Evolutionary conservation across 768 basidiomycete species (phyloP), one percentile per base, ranked within the genome.

Genomic region (Auricularia sp.): DNA sequence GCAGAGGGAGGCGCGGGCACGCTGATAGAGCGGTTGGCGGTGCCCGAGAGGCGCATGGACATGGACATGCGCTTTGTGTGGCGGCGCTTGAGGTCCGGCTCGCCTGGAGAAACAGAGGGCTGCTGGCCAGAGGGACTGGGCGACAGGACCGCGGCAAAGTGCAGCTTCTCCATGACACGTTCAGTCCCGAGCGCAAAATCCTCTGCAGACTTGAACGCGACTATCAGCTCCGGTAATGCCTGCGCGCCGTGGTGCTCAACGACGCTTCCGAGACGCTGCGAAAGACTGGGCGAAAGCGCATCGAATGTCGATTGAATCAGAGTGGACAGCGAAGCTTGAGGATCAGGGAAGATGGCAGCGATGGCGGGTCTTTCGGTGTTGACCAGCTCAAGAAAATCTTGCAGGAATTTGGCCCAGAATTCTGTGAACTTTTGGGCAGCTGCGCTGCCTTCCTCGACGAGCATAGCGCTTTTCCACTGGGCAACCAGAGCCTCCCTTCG

Each of bases 311-410:
- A 88, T 18, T 87, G 87, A 65, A 98, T 87, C 71, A 98, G 87
- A 36, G 85, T 79, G 1, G 93, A 88, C 12, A 97, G 81, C 1
- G 90, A 89, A 36, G 77, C 72, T 61, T 84, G 80, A 7, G 93
- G 90, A 71, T 96, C 87, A 0, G 93, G 91, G 73, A 98, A 98
- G 69, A 98, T 93, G 34, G 84, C 80, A 1, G 89, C 86, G 65
- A 96, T 86, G 36, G 86, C 83, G 1, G 79, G 77, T 47, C 87
- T 81, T 73, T 98, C 94, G 11, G 81, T 79, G 43, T 85, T 82
- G 3, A 98, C 77, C 43, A 90, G 76, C 2, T 79, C 66, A 39
- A 88, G 72, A 65, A 98, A 86, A 14, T 79, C 77, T n/a, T 81
- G 71, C 71, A 89, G 93, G 75, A 96, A 98, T 16, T 78, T 77